Percentiles rank a stretch among this genome's conserved stretches.
Conservation (phyloP, 2,329 filamentous ascomycete genomes). For the Curvularia spicifera region DNA sequence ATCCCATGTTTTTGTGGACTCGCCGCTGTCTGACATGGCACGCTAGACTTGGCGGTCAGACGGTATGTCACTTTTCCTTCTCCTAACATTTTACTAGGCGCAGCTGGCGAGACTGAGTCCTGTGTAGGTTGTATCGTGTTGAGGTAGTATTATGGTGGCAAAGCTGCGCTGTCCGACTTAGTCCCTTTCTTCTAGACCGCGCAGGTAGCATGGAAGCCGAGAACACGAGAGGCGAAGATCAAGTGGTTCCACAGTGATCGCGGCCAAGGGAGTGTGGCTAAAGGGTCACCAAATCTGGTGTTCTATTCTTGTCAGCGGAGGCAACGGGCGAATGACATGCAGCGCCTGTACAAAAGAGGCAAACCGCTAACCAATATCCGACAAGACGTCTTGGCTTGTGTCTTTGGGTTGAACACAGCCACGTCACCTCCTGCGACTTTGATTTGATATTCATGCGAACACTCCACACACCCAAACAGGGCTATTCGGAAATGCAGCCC, state of each 20-base stretch:
- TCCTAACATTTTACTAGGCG: neutral
- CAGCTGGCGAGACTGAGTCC: neutral
- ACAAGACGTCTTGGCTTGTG: neutral
- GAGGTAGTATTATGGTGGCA: neutral
- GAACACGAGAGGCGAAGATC: neutral
- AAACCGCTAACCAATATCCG: slow-evolving; percentile 4
- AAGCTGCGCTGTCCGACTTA: neutral
- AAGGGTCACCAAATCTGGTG: neutral
- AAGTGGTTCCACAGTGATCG: neutral
- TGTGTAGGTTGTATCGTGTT: neutral
- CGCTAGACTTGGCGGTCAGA: neutral
- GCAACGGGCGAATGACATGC: neutral
- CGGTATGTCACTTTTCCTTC: neutral
- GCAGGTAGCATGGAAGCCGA: neutral
- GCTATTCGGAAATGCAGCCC: slow-evolving; percentile 6
- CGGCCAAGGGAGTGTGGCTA: neutral
- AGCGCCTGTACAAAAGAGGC: slow-evolving; percentile 1
- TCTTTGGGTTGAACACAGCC: slow-evolving; percentile 2
- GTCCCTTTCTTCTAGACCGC: neutral
- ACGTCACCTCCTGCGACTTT: slow-evolving; percentile 8
- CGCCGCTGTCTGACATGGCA: neutral
- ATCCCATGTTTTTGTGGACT: neutral
- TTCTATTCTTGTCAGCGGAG: neutral
- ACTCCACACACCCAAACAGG: slow-evolving; percentile 1
- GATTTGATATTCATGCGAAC: slow-evolving; percentile 10